Evolutionary conservation across 768 basidiomycete genomes (phyloP), one percentile per base, ranked within the genome.

Genomic region (Panaeolus cyanescens): DNA sequence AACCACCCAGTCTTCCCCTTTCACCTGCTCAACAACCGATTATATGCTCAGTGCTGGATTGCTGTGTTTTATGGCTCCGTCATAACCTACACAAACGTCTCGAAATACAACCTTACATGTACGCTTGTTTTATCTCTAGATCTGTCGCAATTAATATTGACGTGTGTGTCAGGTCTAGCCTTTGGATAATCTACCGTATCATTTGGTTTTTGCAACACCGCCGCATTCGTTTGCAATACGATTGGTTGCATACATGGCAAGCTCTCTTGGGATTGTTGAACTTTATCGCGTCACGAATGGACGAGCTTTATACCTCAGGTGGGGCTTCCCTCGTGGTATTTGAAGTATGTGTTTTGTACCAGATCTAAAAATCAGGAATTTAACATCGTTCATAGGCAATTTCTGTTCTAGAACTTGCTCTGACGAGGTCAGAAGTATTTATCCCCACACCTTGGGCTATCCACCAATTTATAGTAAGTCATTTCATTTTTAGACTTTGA

Each of bases 11-110:
- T 13, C 74, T 90, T 37, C 80, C 87, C 1, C 58, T 70, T 10
- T 67, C 77, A 7, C 67, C 70, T 1, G 58, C 76, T 4, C 72
- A 77, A 8, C 75, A 81, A 55, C 77, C 85, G 1, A 81, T 82
- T 1, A 62, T 88, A 25, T 86, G 85, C 65, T 82, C 86, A 3
- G 59, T 90, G 22, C 67, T 91, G n/a, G 88, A 91, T 68, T 89
- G 85, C 59, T 87, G 85, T 64, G 78, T 87, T 5, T 75, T 91
- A 13, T 91, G 88, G 87, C 70, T 90, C 28, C 83, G 87, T 17
- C 89, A 91, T 64, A 90, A 89, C 67, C 72, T 91, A 31, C 86
- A 89, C 59, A 88, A 82, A 65, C 80, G 77, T 30, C 72, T 90
- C 4, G 85, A 89, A 60, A 80, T 83, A 0, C 74, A 78, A 30